A percentile compares a stretch with the other conserved stretches of the same genome.
Evolutionary conservation across 202 grass and related monocot species (phyloP).

Genomic region (Brachypodium distachyon): DNA sequence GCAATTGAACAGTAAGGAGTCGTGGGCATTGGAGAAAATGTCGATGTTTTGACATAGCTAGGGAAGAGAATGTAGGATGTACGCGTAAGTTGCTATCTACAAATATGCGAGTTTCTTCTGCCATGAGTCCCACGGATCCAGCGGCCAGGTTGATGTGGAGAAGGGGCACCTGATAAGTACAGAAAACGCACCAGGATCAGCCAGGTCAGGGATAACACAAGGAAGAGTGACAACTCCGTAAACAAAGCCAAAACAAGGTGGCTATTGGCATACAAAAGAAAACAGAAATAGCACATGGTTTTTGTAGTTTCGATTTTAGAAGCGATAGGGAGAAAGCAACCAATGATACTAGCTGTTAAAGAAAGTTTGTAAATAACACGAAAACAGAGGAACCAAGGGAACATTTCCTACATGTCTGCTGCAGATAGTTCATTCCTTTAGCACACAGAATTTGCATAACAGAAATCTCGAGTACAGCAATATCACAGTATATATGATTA

Average conservation of each 20-base stretch:
- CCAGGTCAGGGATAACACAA: neutral
- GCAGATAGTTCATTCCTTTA: neutral
- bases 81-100: neutral
- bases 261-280: neutral
- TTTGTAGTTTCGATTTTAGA: neutral
- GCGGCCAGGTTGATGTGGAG: neutral
- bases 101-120: neutral
- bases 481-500: neutral
- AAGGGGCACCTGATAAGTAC: neutral
- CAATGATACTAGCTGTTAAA: neutral
- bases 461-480: neutral
- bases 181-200: neutral
- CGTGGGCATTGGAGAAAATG: neutral
- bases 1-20: neutral
- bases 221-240: neutral
- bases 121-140: neutral
- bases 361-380: neutral
- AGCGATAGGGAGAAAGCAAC: neutral
- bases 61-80: neutral
- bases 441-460: neutral
- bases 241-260: neutral
- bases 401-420: neutral
- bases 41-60: neutral
- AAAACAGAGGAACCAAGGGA: neutral
- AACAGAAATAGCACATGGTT: neutral